Evolutionary conservation across 1,139 yeast genomes (phyloP).

Genomic region (Yamadazyma conglobata): DNA sequence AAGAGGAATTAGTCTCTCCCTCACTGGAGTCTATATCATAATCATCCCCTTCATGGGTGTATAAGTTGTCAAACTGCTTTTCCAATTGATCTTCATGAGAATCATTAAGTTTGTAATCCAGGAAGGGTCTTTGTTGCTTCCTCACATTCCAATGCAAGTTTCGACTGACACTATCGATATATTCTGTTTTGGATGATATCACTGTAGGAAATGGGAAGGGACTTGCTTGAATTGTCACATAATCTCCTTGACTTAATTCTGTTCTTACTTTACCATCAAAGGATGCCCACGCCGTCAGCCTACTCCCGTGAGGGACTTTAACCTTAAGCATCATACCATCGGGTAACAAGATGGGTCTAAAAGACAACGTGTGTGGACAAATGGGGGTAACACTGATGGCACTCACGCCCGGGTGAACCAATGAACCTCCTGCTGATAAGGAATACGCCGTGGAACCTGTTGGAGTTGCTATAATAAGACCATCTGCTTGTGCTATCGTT

Average conservation of each 20-base stretch:
- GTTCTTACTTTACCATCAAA: slow-evolving; percentile 82
- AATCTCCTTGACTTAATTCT: slow-evolving; percentile 69
- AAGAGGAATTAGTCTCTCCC: slow-evolving; percentile 14
- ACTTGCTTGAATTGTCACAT: slow-evolving; percentile 72
- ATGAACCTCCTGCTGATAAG: slow-evolving; percentile 84
- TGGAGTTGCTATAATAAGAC: slow-evolving; percentile 83
- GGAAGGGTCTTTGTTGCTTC: slow-evolving; percentile 75
- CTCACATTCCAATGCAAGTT: slow-evolving; percentile 85
- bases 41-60: slow-evolving; percentile 16
- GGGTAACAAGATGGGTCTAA: slow-evolving; percentile 82
- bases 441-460: slow-evolving; percentile 93
- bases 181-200: slow-evolving; percentile 69
- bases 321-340: slow-evolving; percentile 80
- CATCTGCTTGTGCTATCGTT: slow-evolving; percentile 90
- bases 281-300: slow-evolving; percentile 87
- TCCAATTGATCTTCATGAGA: slow-evolving; percentile 14
- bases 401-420: slow-evolving; percentile 86
- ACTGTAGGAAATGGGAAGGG: slow-evolving; percentile 88
- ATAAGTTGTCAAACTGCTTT: slow-evolving; percentile 16
- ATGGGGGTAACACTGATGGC: slow-evolving; percentile 89
- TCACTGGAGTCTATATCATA: slow-evolving; percentile 20
- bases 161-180: slow-evolving; percentile 77
- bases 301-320: slow-evolving; percentile 62
- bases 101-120: slow-evolving; percentile 16
- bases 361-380: slow-evolving; percentile 87